Evolutionary conservation across 2,329 filamentous ascomycete species (phyloP).

Genomic region (Colletotrichum costaricense): DNA sequence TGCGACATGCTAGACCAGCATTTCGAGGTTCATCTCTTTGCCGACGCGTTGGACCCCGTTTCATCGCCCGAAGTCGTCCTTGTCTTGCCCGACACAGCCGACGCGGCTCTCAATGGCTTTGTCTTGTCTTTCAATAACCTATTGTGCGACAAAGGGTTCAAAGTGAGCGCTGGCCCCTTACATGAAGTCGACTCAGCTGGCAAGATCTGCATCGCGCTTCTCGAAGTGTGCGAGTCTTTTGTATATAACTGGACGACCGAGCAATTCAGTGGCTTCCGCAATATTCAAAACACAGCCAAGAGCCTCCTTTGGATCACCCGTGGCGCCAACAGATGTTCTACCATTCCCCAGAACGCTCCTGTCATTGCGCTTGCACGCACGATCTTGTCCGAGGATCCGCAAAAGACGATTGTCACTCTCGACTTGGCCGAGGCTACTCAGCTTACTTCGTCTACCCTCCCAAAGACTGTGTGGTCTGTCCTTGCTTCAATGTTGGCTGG

Average conservation of each 20-base stretch:
- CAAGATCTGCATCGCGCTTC: constrained; percentile 56
- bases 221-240: constrained; percentile 51
- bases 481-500: constrained; percentile 14
- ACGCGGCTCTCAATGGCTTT: background rate
- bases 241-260: constrained; percentile 53
- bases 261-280: constrained; percentile 54
- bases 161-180: background rate
- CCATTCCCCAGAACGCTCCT: constrained; percentile 50
- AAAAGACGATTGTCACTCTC: constrained; percentile 55
- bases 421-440: constrained; percentile 48
- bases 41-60: background rate
- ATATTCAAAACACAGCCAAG: constrained; percentile 48
- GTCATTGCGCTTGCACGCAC: constrained; percentile 60
- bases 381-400: constrained; percentile 60
- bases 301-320: constrained; percentile 61
- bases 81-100: constrained; percentile 8
- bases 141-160: constrained; percentile 7
- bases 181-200: constrained; percentile 35
- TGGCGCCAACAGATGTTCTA: constrained; percentile 51
- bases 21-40: constrained; percentile 14
- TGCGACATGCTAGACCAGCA: constrained; percentile 18
- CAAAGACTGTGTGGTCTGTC: constrained; percentile 42
- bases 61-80: constrained; percentile 4
- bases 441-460: constrained; percentile 38
- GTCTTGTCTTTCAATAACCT: background rate